These are phyloP conservation scores for Carallia pectinifolia DNA, from an alignment of 345 rosid genomes.

Conservation along the genomic window DNA sequence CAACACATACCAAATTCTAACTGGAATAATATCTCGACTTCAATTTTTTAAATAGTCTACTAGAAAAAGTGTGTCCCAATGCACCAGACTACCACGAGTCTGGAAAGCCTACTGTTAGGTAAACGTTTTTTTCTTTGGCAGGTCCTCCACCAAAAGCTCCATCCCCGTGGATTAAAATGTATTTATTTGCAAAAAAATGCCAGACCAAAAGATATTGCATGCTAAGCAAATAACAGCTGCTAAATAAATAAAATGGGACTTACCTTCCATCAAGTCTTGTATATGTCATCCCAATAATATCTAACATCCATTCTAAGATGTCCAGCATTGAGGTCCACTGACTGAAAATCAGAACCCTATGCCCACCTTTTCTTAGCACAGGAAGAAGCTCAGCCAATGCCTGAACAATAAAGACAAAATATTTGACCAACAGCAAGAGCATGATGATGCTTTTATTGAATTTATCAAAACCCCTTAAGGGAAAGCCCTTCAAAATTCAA, in stretches of 20 bases:
- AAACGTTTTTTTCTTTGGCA: background rate
- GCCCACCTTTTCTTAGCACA: slow-evolving; percentile 55
- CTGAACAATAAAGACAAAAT: slow-evolving; percentile 33
- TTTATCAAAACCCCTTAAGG: background rate
- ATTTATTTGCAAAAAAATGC: background rate
- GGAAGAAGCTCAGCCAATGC: slow-evolving; percentile 85
- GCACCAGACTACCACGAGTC: too few relatives aligned
- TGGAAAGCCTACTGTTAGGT: too few relatives aligned
- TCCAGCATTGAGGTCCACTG: slow-evolving; percentile 99
- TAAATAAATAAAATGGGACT: background rate
- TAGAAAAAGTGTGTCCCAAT: too few relatives aligned
- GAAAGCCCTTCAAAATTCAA: background rate
- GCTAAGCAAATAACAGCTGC: background rate
- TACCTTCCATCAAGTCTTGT: slow-evolving; percentile 95
- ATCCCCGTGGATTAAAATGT: background rate
- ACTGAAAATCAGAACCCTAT: slow-evolving; percentile 87
- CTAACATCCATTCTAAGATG: slow-evolving; percentile 92
- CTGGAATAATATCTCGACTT: too few relatives aligned
- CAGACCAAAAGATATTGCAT: background rate
- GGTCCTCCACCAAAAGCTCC: background rate
- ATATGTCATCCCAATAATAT: slow-evolving; percentile 83
- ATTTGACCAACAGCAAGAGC: background rate
- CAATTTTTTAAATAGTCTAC: too few relatives aligned
- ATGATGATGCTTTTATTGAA: background rate
- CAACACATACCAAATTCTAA: too few relatives aligned